These are phyloP conservation scores for Pholiota molesta DNA, from an alignment of 768 basidiomycete genomes.

Conservation along the genomic window DNA sequence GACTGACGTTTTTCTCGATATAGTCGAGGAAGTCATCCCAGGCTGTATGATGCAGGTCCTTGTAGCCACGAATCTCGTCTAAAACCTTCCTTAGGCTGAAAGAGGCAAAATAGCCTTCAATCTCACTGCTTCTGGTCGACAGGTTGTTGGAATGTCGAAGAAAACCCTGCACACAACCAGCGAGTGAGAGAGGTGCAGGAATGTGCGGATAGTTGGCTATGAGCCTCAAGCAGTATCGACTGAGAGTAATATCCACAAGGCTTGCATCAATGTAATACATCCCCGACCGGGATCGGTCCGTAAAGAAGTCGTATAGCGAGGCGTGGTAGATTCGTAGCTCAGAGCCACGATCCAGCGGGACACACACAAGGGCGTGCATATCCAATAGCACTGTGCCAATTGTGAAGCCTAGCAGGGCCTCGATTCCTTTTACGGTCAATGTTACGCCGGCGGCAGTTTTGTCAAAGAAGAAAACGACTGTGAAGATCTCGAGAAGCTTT, in stretches of 20 bases:
- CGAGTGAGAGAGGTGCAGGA: neutral
- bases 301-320: neutral
- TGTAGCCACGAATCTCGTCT: too few relatives aligned
- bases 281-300: neutral
- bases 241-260: neutral
- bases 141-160: neutral
- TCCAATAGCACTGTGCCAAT: neutral
- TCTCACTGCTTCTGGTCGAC: neutral
- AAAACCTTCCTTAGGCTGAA: too few relatives aligned
- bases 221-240: neutral
- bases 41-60: too few relatives aligned
- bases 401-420: neutral
- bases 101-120: too few relatives aligned
- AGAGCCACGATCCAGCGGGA: neutral
- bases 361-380: neutral
- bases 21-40: too few relatives aligned
- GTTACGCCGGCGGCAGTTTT: too few relatives aligned
- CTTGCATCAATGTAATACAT: neutral
- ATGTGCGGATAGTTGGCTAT: neutral
- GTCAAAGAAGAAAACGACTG: too few relatives aligned
- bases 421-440: neutral
- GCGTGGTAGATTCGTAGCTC: neutral
- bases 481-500: too few relatives aligned
- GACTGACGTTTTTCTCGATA: too few relatives aligned
- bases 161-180: neutral